Percentiles rank a stretch among this genome's conserved stretches.
These are phyloP conservation scores for Nannochloropsis gaditana DNA, from an alignment of 108 stramenopile species.

Conservation along the genomic window DNA sequence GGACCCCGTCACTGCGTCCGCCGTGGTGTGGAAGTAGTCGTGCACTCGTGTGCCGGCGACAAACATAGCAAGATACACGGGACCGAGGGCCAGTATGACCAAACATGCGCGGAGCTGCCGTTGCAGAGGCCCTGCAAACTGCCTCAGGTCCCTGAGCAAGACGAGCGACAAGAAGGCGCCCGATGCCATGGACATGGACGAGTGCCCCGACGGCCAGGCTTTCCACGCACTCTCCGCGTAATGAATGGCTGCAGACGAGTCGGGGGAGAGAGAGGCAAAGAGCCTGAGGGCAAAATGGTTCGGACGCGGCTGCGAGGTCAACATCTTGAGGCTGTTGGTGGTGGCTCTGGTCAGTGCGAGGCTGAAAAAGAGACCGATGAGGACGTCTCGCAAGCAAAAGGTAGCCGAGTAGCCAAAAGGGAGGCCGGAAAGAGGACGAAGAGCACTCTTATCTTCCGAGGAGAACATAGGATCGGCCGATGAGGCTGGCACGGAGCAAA, in stretches of 20 bases:
- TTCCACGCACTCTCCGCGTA: neutral
- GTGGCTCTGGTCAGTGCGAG: neutral
- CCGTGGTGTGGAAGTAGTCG: neutral
- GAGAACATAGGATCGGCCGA: neutral
- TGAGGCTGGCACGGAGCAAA: neutral
- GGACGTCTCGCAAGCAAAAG: neutral
- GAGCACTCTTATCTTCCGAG: neutral
- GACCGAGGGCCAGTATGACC: neutral
- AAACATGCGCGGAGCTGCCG: neutral
- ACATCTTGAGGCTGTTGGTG: neutral
- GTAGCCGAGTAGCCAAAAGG: neutral
- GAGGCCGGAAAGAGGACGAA: neutral
- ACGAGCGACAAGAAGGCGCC: neutral
- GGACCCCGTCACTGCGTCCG: neutral
- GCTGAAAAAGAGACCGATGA: constrained; percentile 13
- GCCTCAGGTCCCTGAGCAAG: neutral
- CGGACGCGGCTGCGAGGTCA: neutral
- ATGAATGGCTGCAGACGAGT: neutral
- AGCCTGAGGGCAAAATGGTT: neutral
- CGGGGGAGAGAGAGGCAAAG: neutral
- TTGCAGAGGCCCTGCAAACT: neutral
- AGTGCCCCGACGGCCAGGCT: neutral
- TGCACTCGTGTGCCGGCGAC: neutral
- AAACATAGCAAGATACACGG: constrained; percentile 17
- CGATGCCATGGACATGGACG: neutral